These are phyloP conservation scores for Pythium brachiatum DNA, from an alignment of 352 stramenopile species.

Conservation along the genomic window DNA sequence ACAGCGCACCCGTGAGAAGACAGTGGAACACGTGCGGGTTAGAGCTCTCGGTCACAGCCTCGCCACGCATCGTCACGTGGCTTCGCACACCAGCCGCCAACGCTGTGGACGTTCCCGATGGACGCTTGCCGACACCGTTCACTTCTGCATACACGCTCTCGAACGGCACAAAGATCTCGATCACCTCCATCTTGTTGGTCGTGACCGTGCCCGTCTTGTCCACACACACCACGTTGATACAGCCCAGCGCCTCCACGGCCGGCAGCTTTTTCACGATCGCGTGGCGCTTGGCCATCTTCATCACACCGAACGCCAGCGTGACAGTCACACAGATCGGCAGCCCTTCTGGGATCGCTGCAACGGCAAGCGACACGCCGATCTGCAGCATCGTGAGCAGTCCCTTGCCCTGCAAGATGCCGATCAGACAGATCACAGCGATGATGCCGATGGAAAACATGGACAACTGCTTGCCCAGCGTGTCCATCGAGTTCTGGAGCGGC, in stretches of 20 bases:
- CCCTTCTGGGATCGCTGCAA: slow-evolving; percentile 77
- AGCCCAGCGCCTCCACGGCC: slow-evolving; percentile 81
- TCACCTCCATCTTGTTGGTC: slow-evolving; percentile 85
- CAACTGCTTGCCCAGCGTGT: slow-evolving; percentile 94
- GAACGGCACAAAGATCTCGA: slow-evolving; percentile 80
- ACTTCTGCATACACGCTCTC: slow-evolving; percentile 71
- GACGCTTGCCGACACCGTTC: slow-evolving; percentile 43
- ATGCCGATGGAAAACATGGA: slow-evolving; percentile 92
- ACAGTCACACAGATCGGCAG: slow-evolving; percentile 82
- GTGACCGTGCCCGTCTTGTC: slow-evolving; percentile 97
- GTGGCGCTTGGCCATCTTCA: slow-evolving; percentile 86
- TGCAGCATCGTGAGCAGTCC: slow-evolving; percentile 95
- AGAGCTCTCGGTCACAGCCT: slow-evolving; percentile 53
- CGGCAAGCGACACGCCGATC: slow-evolving; percentile 90
- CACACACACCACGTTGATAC: slow-evolving; percentile 91
- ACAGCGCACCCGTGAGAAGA: slow-evolving; percentile 67
- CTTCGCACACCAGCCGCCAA: slow-evolving; percentile 14
- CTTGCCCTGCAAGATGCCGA: slow-evolving; percentile 91
- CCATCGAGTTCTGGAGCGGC: slow-evolving; percentile 94
- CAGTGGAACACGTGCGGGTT: slow-evolving; percentile 77
- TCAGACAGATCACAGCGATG: slow-evolving; percentile 93
- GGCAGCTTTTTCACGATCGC: slow-evolving; percentile 89
- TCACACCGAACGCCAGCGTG: slow-evolving; percentile 74
- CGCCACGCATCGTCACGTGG: slow-evolving; percentile 58
- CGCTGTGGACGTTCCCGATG: background rate